Evolutionary conservation across 768 basidiomycete genomes (phyloP).

Genomic region (Rhodotorula paludigena): DNA sequence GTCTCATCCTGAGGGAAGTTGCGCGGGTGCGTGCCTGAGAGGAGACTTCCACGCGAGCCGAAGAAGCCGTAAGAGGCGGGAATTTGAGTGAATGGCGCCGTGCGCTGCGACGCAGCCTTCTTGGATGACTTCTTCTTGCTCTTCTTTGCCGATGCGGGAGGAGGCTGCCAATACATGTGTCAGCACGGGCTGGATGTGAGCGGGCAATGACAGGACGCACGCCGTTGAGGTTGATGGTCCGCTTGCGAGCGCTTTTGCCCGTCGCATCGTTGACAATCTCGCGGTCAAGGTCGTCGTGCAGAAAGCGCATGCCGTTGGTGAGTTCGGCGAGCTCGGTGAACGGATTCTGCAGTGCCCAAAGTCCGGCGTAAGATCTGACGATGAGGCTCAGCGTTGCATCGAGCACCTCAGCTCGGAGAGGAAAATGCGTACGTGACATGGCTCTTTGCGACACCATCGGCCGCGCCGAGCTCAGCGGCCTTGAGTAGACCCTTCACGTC

Average conservation of each 20-base stretch:
- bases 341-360: slow-evolving; percentile 16
- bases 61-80: not conserved
- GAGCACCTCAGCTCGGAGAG: not conserved
- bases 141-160: not conserved
- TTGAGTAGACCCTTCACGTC: slow-evolving; percentile 26
- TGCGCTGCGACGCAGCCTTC: not conserved
- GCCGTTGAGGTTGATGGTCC: slow-evolving; percentile 14
- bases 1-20: not conserved
- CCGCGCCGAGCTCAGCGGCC: slow-evolving; percentile 30
- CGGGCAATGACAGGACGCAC: not conserved
- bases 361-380: slow-evolving; percentile 30
- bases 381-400: not conserved
- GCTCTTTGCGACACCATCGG: slow-evolving; percentile 21
- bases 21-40: not conserved
- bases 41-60: not conserved
- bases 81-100: not conserved
- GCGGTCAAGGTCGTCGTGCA: slow-evolving; percentile 30
- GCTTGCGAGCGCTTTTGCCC: slow-evolving; percentile 12
- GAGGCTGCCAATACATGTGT: too few species aligned
- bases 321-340: slow-evolving; percentile 35
- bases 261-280: slow-evolving; percentile 29
- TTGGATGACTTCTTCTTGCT: not conserved
- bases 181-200: too few species aligned
- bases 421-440: slow-evolving; percentile 15
- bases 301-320: slow-evolving; percentile 28